Evolutionary conservation across 2,329 filamentous ascomycete species (phyloP).

Genomic region (Aspergillus sp.): DNA sequence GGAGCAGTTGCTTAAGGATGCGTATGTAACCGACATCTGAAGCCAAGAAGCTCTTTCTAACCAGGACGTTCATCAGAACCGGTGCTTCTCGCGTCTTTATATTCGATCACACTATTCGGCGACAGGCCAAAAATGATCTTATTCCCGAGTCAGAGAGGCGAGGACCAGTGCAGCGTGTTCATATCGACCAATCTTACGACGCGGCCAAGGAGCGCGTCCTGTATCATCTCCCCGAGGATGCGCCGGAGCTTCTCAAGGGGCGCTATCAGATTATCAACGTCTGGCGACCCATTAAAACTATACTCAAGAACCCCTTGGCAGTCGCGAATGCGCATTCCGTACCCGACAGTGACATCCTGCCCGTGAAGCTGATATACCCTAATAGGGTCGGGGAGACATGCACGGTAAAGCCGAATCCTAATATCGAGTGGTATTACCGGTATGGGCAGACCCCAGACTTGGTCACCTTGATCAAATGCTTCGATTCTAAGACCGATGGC

Average conservation of each 20-base stretch:
- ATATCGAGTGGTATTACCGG: conserved; percentile 55
- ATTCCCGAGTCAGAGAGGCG: conserved; percentile 33
- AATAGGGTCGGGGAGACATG: conserved; percentile 52
- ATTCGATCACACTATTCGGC: conserved; percentile 52
- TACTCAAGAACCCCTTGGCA: conserved; percentile 54
- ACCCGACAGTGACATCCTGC: conserved; percentile 50
- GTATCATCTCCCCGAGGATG: conserved; percentile 46
- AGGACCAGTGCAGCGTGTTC: conserved; percentile 50
- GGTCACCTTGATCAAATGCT: conserved; percentile 61
- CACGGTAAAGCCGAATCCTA: conserved; percentile 39
- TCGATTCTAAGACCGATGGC: conserved; percentile 57
- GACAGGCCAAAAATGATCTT: conserved; percentile 31
- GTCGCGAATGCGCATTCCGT: conserved; percentile 53
- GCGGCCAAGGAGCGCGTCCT: conserved; percentile 43
- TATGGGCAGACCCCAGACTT: conserved; percentile 52
- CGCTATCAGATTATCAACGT: conserved; percentile 53
- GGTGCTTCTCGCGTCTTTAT: conserved; percentile 46
- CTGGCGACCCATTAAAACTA: conserved; percentile 50
- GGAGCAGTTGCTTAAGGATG: conserved; percentile 45
- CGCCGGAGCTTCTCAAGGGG: conserved; percentile 40
- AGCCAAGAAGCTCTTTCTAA: background rate
- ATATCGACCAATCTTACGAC: conserved; percentile 50
- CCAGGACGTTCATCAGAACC: conserved; percentile 23
- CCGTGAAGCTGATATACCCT: conserved; percentile 51
- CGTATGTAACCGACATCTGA: conserved; percentile 16